Evolutionary conservation across 345 rosid species (phyloP), one percentile per base, ranked within the genome.

Genomic region (Hibiscus mutabilis): DNA sequence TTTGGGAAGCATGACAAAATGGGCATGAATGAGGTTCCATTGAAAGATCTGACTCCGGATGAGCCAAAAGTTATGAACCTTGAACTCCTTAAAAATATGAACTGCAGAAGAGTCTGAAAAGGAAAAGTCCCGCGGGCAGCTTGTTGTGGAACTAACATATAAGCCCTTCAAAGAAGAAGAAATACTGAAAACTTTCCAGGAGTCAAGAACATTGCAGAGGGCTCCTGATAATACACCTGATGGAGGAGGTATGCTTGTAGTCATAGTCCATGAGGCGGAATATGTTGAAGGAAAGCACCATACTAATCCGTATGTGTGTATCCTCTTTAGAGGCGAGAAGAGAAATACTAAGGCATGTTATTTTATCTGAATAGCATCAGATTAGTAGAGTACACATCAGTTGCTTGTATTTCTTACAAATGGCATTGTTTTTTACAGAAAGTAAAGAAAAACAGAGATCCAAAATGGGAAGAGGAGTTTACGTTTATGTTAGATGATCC

Each of bases 221-320:
- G 96, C 98, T 77, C 98, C 98, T 24, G 96, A 85, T 52, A 87
- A 87, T 53, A 87, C 97, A 6, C 98, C 98, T 18, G 79, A 84
- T 31, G 76, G 89, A 9, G 98, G 98, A 70, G 98, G 98, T 69
- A 42, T 91, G 83, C 97, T 93, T n/a, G 90, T 81, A 68, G 86
- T 93, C 70, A 91, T 81, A 6, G 82, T 91, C 78, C 97, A 89
- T 44, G 96, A 91, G 59, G 98, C 94, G 16, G 86, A 88, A 70
- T 92, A 89, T 76, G 84, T 93, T 77, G 98, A 93, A 81, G 98
- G 98, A 37, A 93, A 91, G 88, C 82, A 91, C 77, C 98, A 93
- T 72, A 91, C 85, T 16, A 93, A 93, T 75, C 98, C 98, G 4
- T 82, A 80, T 47, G 98, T 71, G 11, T 81, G 92, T 76, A 33